Evolutionary conservation across 805 yeast genomes (phyloP).

Genomic region (Barnettozyma salicaria): DNA sequence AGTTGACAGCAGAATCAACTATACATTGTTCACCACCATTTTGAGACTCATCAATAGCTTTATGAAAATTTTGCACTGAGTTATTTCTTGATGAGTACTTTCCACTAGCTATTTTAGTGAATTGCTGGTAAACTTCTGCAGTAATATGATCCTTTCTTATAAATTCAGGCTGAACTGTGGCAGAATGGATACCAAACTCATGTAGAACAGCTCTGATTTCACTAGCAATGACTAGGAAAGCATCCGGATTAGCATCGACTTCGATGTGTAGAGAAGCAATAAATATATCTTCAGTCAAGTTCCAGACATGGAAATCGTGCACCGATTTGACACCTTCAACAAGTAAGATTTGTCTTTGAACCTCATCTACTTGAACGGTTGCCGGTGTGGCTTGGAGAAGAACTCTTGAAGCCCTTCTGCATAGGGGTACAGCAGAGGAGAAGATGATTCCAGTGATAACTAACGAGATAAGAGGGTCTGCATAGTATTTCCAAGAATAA

Average conservation of each 20-base stretch:
- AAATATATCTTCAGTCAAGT: conserved; percentile 75
- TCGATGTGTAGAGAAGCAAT: conserved; percentile 90
- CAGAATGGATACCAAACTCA: conserved; percentile 81
- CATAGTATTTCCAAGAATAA: conserved; percentile 77
- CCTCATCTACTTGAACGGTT: conserved; percentile 68
- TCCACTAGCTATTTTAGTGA: conserved; percentile 31
- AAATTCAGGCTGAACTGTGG: conserved; percentile 96
- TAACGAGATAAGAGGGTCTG: conserved; percentile 83
- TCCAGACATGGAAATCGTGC: conserved; percentile 97
- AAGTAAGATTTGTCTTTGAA: conserved; percentile 59
- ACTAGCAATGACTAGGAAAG: conserved; percentile 64
- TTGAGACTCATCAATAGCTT: conserved; percentile 12
- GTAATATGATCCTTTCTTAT: conserved; percentile 27
- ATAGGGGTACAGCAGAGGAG: conserved; percentile 85
- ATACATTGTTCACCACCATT: conserved; percentile 36
- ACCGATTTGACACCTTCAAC: conserved; percentile 75
- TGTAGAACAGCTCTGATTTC: conserved; percentile 76
- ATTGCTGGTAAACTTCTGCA: conserved; percentile 29
- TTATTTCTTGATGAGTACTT: conserved; percentile 21
- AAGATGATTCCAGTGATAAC: conserved; percentile 84
- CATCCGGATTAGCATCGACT: conserved; percentile 55
- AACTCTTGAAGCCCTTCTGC: conserved; percentile 80
- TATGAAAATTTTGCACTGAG: conserved; percentile 12
- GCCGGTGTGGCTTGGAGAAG: conserved; percentile 90
- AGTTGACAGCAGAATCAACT: conserved; percentile 47